phyloP scores from a whole-genome alignment of 164 flowering plant species.

The Liriodendron chinense region DNA sequence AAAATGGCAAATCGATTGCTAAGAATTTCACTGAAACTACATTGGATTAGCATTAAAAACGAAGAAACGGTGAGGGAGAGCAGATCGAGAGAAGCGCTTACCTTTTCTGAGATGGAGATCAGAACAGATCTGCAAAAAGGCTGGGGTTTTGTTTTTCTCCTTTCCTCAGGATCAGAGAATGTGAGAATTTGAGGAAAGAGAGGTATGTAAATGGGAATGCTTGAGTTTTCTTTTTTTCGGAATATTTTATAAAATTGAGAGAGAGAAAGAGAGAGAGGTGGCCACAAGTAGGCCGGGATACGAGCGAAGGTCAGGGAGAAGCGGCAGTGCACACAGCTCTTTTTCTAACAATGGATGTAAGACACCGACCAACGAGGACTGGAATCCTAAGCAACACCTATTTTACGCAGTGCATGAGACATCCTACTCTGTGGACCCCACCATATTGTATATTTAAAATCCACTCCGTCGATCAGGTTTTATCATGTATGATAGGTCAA shows the following conservation, averaged over 20 bases:
- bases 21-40: background rate
- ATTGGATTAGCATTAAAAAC: background rate
- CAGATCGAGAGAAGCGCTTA: background rate
- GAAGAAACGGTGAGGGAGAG: background rate
- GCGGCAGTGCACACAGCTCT: background rate
- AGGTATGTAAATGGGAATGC: background rate
- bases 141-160: background rate
- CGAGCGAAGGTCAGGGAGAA: background rate
- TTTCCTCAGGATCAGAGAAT: background rate
- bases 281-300: background rate
- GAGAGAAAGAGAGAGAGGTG: background rate
- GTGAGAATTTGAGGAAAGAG: no score
- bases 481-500: no score
- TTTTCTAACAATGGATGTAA: background rate
- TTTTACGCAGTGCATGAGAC: no score
- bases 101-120: background rate
- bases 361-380: background rate
- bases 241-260: no score
- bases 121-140: background rate
- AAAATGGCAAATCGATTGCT: background rate
- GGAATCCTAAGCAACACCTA: background rate
- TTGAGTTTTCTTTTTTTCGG: background rate
- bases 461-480: no score
- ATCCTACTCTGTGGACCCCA: no score
- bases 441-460: no score